Percentiles rank a stretch among this genome's conserved stretches.
Conservation (phyloP, 192 early-diverging fungal species). For the Umbelopsis isabellina region DNA sequence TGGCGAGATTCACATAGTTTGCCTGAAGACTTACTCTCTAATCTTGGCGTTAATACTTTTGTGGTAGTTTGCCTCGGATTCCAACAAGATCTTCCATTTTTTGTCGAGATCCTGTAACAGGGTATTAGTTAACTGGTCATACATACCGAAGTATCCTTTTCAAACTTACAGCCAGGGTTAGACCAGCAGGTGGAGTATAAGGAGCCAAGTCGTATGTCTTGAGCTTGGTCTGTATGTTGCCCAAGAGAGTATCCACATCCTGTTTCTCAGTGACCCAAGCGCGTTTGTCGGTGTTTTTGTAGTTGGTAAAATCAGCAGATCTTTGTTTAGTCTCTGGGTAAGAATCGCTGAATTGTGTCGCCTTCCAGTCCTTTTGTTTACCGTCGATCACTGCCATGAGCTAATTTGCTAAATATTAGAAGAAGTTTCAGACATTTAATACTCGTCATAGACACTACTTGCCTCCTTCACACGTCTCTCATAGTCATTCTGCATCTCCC, state of each 20-base stretch:
- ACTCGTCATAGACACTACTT: slow-evolving; percentile 11
- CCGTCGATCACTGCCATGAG: slow-evolving; percentile 72
- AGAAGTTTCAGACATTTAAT: not conserved
- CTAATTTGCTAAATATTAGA: slow-evolving; percentile 25
- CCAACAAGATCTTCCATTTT: slow-evolving; percentile 74
- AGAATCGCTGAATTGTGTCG: slow-evolving; percentile 60
- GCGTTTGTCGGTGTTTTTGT: slow-evolving; percentile 85
- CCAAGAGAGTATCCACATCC: slow-evolving; percentile 88
- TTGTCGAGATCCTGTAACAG: slow-evolving; percentile 71
- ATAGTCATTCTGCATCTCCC: slow-evolving; percentile 95
- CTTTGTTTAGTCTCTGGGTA: slow-evolving; percentile 79
- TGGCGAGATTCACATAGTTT: not conserved
- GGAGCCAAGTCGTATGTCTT: slow-evolving; percentile 91
- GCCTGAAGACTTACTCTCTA: slow-evolving; percentile 60
- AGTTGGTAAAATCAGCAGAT: slow-evolving; percentile 75
- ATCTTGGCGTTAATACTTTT: slow-evolving; percentile 84
- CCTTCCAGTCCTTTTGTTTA: slow-evolving; percentile 71
- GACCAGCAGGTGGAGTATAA: slow-evolving; percentile 80
- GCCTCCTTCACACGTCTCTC: slow-evolving; percentile 76
- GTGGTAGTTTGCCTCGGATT: slow-evolving; percentile 78
- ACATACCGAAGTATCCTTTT: not conserved
- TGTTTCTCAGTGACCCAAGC: slow-evolving; percentile 89
- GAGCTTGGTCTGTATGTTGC: slow-evolving; percentile 96
- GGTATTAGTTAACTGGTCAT: slow-evolving; percentile 6
- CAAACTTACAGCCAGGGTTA: slow-evolving; percentile 55